Evolutionary conservation across 1,284 basidiomycete species (phyloP), one percentile per base, ranked within the genome.

Genomic region (Vanrija pseudolonga): DNA sequence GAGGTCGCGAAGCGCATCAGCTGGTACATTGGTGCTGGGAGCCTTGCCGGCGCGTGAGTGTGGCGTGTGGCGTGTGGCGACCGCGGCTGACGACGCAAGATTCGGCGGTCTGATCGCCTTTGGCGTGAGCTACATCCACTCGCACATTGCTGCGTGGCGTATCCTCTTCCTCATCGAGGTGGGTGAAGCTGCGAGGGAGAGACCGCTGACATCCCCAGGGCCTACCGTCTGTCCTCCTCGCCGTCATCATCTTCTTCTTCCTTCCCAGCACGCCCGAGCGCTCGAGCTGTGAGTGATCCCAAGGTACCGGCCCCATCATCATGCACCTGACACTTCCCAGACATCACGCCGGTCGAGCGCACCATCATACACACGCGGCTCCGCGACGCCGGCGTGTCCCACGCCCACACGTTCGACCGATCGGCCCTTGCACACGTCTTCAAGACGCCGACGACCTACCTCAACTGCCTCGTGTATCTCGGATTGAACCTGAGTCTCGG

Each of bases 231-330:
- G 37, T 91, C 8, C 19, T 87, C 1, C 77, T 90, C 18, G 89
- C 86, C 2, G 24, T 87, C 9, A 23, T 84, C 19, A 82, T 86
- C 3, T 72, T 85, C 54, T 78, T 83, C 54, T 74, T 85, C 52
- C 77, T 92, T 0, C 89, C 90, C 0, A 81, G 85, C 53, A 79
- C 88, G 20, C 90, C 89, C 0, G 87, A 90, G 65, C 85, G 82
- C 17, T 87, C 88, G 0, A 72, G 71, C 0, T 32, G n/a, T n/a
- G n/a, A n/a, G n/a, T n/a, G n/a, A n/a, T n/a, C n/a, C n/a, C n/a
- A n/a, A n/a, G n/a, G n/a, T n/a, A n/a, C n/a, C n/a, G n/a, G n/a
- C n/a, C n/a, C n/a, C n/a, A n/a, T n/a, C n/a, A n/a, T n/a, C n/a
- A n/a, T n/a, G n/a, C n/a, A n/a, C n/a, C n/a, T n/a, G n/a, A n/a